Evolutionary conservation across 345 rosid genomes (phyloP), one percentile per base, ranked within the genome.

Genomic region (Microthlaspi erraticum): DNA sequence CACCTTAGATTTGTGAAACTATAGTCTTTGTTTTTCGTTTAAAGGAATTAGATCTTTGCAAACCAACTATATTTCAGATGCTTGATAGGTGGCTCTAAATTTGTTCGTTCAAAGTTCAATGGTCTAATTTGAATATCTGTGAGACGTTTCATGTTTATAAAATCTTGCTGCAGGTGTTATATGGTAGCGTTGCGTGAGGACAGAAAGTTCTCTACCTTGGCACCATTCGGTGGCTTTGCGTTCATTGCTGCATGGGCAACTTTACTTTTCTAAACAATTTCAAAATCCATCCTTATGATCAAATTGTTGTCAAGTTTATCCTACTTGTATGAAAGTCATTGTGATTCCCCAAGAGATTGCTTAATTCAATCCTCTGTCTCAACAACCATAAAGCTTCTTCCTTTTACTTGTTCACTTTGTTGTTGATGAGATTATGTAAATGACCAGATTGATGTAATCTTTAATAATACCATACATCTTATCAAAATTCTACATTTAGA

Each of bases 151-250:
- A 16, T 68, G 38, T 46, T 45, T 2, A 6, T 66, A 11, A 9
- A 58, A 68, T 59, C 4, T 26, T 26, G 39, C 0, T 57, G 81
- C 51, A 94, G 99, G 88, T 94, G 96, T 71, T 94, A 89, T 71
- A 78, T 91, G 14, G 96, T 83, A 8, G 97, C 97, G 26, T 71
- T 84, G 46, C 84, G 83, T 6, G 99, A 94, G 82, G 93, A 94
- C 82, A 80, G 91, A 66, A 83, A 84, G 70, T 94, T 80, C 78
- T 80, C 96, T n/a, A 77, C 67, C 13, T 57, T 89, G 58, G 96
- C 97, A 68, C 97, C 99, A 31, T 81, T 89, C 63, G 97, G 99
- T 23, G 97, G 96, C 39, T 84, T 91, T 66, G 96, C 96, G 9
- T 88, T 93, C 62, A 70, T 91, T 12, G 94, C 83, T 45, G 97